phyloP scores from a whole-genome alignment of 1,284 basidiomycete species.

The Austroboletus niveus region DNA sequence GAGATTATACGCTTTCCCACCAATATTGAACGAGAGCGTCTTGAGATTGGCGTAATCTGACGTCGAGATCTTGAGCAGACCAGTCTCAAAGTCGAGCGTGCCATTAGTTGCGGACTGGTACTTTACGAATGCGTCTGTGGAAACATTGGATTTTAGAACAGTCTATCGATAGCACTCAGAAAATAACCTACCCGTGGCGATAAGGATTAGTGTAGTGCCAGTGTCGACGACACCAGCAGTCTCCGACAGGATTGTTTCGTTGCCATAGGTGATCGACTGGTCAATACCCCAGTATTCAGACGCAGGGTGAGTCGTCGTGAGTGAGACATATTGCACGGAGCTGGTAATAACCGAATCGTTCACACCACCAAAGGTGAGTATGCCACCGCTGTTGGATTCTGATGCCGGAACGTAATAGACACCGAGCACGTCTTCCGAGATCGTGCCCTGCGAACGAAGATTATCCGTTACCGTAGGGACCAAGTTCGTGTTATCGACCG shows the following conservation, averaged over 20 bases:
- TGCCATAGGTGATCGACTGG: not conserved
- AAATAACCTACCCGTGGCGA: not conserved
- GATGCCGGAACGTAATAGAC: constrained; percentile 49
- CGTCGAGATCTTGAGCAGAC: not conserved
- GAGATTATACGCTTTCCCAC: not conserved
- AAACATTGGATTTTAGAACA: too few relatives aligned
- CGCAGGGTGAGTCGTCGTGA: not conserved
- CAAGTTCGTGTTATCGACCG: too few relatives aligned
- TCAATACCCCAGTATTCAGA: not conserved
- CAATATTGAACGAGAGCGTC: constrained; percentile 6
- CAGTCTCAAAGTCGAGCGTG: not conserved
- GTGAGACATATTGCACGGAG: constrained; percentile 19
- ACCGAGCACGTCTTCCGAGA: constrained; percentile 34
- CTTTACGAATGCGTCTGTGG: too few relatives aligned
- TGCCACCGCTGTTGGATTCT: constrained; percentile 36
- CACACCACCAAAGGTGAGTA: constrained; percentile 49
- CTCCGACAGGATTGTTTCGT: not conserved
- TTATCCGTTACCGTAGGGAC: too few relatives aligned
- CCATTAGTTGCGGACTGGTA: too few relatives aligned
- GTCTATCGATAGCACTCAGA: too few relatives aligned
- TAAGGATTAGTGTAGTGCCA: not conserved
- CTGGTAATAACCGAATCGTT: constrained; percentile 26
- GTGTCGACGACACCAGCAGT: not conserved
- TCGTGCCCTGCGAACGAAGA: too few relatives aligned
- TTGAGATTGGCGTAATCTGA: constrained; percentile 34